These are phyloP conservation scores for Pseudocercospora eumusae DNA, from an alignment of 2,329 filamentous ascomycete species.

Conservation along the genomic window DNA sequence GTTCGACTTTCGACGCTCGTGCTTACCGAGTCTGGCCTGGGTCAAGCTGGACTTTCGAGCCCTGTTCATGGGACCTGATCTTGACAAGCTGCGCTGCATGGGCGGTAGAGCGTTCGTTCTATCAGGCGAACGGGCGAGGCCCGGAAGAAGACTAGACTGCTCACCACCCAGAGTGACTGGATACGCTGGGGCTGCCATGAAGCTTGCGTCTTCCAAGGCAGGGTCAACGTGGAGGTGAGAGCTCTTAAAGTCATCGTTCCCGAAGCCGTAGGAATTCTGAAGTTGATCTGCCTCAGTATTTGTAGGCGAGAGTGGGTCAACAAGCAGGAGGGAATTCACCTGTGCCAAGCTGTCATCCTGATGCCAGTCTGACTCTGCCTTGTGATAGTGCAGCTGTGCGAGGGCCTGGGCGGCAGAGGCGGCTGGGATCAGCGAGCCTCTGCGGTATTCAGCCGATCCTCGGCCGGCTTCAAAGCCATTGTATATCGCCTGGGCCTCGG, in stretches of 20 bases:
- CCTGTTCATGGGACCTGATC: conserved; percentile 60
- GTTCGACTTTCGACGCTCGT: conserved; percentile 78
- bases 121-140: conserved; percentile 76
- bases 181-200: conserved; percentile 42
- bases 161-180: conserved; percentile 58
- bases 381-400: conserved; percentile 79
- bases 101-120: conserved; percentile 87
- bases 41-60: conserved; percentile 84
- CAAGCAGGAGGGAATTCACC: conserved; percentile 40
- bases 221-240: conserved; percentile 39
- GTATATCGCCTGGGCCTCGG: conserved; percentile 59
- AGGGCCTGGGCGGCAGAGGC: conserved; percentile 82
- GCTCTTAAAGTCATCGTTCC: conserved; percentile 35
- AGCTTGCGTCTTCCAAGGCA: conserved; percentile 61
- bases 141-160: conserved; percentile 73
- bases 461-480: conserved; percentile 55
- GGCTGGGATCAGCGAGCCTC: conserved; percentile 64
- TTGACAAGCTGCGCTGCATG: conserved; percentile 67
- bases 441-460: conserved; percentile 67
- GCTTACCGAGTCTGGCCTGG: conserved; percentile 72
- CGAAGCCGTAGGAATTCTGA: conserved; percentile 44
- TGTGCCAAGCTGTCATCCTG: conserved; percentile 52
- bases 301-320: conserved; percentile 35
- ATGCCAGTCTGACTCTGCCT: conserved; percentile 71
- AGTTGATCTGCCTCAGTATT: conserved; percentile 42